Evolutionary conservation across 2,329 filamentous ascomycete genomes (phyloP).

Genomic region (Ascochyta rabiei): DNA sequence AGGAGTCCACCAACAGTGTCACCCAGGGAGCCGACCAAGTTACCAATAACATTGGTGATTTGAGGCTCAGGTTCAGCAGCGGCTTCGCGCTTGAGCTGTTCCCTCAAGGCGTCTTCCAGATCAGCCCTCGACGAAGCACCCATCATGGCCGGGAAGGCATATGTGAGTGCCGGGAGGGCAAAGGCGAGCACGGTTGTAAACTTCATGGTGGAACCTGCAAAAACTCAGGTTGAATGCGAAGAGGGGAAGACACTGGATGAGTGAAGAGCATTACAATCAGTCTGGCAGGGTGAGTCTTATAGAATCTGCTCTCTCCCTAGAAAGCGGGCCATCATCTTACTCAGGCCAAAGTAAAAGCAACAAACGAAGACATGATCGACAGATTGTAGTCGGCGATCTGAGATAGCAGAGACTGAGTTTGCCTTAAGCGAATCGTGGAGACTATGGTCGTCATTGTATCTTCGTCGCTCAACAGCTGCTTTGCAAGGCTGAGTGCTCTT

Average conservation of each 20-base stretch:
- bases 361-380: not conserved
- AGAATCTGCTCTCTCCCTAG: not conserved
- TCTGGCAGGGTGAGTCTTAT: not conserved
- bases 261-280: not conserved
- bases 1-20: slow-evolving; percentile 22
- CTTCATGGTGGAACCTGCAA: slow-evolving; percentile 16
- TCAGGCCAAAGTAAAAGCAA: not conserved
- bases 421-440: not conserved
- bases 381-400: not conserved
- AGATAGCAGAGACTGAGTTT: not conserved
- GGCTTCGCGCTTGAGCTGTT: slow-evolving; percentile 17
- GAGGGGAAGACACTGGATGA: not conserved
- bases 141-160: slow-evolving; percentile 26
- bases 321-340: not conserved
- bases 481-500: not conserved
- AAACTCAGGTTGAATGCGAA: not conserved
- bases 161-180: slow-evolving; percentile 21
- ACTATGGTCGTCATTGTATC: not conserved
- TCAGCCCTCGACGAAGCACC: slow-evolving; percentile 18
- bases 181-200: slow-evolving; percentile 15
- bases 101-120: slow-evolving; percentile 17
- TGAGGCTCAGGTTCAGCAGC: slow-evolving; percentile 17
- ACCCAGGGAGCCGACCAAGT: slow-evolving; percentile 15
- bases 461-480: not conserved
- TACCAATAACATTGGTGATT: slow-evolving; percentile 7